Conservation (phyloP, 306 rosid species). For the Cicer bijugum region DNA sequence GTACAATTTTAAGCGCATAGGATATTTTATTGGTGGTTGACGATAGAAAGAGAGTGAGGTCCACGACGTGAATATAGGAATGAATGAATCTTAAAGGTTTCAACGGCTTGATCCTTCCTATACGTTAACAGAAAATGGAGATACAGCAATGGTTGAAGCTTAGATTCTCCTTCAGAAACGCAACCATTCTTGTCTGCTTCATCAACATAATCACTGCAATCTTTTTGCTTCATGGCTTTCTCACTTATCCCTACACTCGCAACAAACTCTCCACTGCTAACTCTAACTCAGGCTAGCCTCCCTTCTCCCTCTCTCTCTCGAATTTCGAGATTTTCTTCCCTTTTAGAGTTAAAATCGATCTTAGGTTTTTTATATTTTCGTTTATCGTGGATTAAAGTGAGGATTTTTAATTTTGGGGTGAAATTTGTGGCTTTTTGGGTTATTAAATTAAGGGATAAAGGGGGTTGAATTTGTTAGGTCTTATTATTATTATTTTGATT, state of each 20-base stretch:
- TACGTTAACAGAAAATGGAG: conserved; percentile 59
- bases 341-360: conserved; percentile 14
- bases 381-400: conserved; percentile 22
- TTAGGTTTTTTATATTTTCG: conserved; percentile 43
- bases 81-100: background rate
- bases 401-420: background rate
- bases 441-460: background rate
- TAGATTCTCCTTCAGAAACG: conserved; percentile 80
- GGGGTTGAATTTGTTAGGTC: conserved; percentile 22
- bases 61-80: conserved; percentile 44
- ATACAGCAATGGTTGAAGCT: conserved; percentile 75
- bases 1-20: too few relatives aligned
- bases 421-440: conserved; percentile 16
- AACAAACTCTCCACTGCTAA: conserved; percentile 52
- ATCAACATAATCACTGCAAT: conserved; percentile 66
- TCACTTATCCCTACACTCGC: conserved; percentile 70
- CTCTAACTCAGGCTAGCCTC: conserved; percentile 54
- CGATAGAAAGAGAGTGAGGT: conserved; percentile 6
- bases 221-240: conserved; percentile 78
- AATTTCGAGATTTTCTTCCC: background rate
- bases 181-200: conserved; percentile 76
- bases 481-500: conserved; percentile 20
- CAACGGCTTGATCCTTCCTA: background rate
- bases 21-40: too few relatives aligned
- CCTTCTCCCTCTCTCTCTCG: background rate